A percentile compares a stretch with the other conserved stretches of the same genome.
Evolutionary conservation across 2,329 filamentous ascomycete species (phyloP).

Genomic region (Fusarium solani-melongenae): DNA sequence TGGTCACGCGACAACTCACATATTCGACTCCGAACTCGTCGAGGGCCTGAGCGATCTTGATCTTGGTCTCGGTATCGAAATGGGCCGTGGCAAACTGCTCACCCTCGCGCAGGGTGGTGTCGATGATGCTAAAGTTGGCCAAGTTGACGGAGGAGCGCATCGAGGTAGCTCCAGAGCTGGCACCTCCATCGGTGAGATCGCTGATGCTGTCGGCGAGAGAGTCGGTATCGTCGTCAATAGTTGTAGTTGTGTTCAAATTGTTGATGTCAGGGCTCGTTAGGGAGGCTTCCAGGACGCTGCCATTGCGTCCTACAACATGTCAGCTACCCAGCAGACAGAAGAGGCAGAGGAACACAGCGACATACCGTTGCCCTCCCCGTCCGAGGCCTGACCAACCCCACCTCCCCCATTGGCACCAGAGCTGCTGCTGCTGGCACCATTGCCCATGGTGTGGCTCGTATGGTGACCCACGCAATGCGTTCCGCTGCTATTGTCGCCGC

Average conservation of each 20-base stretch:
- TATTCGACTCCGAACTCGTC: constrained; percentile 66
- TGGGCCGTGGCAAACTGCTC: constrained; percentile 72
- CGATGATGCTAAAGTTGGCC: constrained; percentile 41
- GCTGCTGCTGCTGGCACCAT: constrained; percentile 32
- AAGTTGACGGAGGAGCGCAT: constrained; percentile 20
- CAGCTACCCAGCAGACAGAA: neutral
- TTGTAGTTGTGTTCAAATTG: constrained; percentile 7
- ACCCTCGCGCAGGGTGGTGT: constrained; percentile 41
- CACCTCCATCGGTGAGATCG: constrained; percentile 3
- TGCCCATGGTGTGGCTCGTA: constrained; percentile 34
- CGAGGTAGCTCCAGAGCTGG: constrained; percentile 22
- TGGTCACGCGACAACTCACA: neutral
- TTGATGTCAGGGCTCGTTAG: constrained; percentile 10
- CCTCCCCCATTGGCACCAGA: constrained; percentile 19
- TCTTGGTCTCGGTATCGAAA: constrained; percentile 72
- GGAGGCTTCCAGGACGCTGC: constrained; percentile 30
- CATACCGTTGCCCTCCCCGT: constrained; percentile 10
- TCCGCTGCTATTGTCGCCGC: constrained; percentile 34
- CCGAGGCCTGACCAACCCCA: constrained; percentile 24
- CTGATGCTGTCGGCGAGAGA: constrained; percentile 19
- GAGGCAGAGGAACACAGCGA: neutral
- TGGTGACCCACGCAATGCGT: constrained; percentile 32
- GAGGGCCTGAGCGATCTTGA: constrained; percentile 38
- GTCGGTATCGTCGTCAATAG: constrained; percentile 9
- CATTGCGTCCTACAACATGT: constrained; percentile 3